These are phyloP conservation scores for Phialocephala sp. DNA, from an alignment of 2,329 filamentous ascomycete species.

Conservation along the genomic window DNA sequence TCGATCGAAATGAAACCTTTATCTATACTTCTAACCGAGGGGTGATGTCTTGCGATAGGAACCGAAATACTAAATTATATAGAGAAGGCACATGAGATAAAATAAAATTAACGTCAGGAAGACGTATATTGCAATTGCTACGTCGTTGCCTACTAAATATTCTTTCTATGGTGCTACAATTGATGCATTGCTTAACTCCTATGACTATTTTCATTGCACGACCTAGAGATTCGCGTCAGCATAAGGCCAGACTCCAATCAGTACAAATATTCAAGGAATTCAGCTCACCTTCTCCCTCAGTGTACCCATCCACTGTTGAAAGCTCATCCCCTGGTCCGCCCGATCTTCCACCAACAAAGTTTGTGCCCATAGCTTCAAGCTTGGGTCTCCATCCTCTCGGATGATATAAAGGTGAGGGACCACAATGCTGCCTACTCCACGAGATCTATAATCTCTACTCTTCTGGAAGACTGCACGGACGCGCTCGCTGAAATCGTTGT, in stretches of 20 bases:
- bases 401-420: slow-evolving; percentile 93
- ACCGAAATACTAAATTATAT: neutral
- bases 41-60: neutral
- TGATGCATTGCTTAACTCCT: slow-evolving; percentile 15
- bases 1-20: neutral
- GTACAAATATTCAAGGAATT: slow-evolving; percentile 10
- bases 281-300: slow-evolving; percentile 88
- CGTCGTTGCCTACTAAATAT: slow-evolving; percentile 20
- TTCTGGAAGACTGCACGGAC: slow-evolving; percentile 90
- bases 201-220: slow-evolving; percentile 37
- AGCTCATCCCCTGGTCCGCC: slow-evolving; percentile 90
- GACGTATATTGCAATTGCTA: slow-evolving; percentile 25
- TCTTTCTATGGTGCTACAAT: slow-evolving; percentile 38
- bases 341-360: slow-evolving; percentile 94
- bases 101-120: slow-evolving; percentile 1
- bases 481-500: slow-evolving; percentile 96
- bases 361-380: slow-evolving; percentile 94
- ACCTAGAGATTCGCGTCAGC: slow-evolving; percentile 39
- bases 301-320: slow-evolving; percentile 90
- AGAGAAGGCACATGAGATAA: neutral
- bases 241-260: slow-evolving; percentile 31
- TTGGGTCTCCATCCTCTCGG: slow-evolving; percentile 94
- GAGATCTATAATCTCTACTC: slow-evolving; percentile 83
- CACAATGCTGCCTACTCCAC: slow-evolving; percentile 91
- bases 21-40: slow-evolving; percentile 7